Percentiles rank a stretch among this genome's conserved stretches.
Evolutionary conservation across 345 rosid species (phyloP).

Genomic region (Gossypium longicalyx): DNA sequence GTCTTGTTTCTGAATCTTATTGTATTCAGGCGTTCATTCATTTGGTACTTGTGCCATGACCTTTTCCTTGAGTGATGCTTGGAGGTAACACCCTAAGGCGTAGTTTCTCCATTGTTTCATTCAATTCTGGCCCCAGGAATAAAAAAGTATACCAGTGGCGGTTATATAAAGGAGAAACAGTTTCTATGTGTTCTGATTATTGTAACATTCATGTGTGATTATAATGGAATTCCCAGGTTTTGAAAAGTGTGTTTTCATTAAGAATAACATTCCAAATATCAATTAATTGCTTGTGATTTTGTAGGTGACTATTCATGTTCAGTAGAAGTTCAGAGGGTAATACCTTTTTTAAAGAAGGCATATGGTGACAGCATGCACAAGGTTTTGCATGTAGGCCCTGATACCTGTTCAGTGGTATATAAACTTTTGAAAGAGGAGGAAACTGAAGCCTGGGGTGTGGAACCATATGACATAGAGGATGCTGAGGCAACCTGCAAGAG

Average conservation of each 20-base stretch:
- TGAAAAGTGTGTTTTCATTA: not conserved
- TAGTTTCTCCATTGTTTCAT: not conserved
- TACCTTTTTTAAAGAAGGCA: conserved; percentile 73
- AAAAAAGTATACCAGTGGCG: not conserved
- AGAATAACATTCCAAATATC: not conserved
- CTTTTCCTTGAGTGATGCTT: not conserved
- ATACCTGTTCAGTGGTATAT: conserved; percentile 83
- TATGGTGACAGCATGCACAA: conserved; percentile 89
- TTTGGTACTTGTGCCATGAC: not conserved
- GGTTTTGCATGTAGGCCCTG: conserved; percentile 94
- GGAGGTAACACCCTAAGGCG: not conserved
- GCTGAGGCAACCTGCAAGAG: conserved; percentile 73
- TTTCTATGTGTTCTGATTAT: not conserved
- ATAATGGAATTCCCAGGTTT: not conserved
- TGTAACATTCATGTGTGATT: not conserved
- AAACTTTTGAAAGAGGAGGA: conserved; percentile 76
- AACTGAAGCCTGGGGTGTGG: conserved; percentile 96
- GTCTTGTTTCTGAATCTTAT: not conserved
- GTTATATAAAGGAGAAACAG: not conserved
- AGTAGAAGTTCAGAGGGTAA: conserved; percentile 69
- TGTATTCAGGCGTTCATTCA: not conserved
- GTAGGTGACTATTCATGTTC: conserved; percentile 83
- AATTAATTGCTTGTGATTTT: not conserved
- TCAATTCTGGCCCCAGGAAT: not conserved
- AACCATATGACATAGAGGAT: conserved; percentile 95